Percentiles rank a stretch among this genome's conserved stretches.
phyloP scores from a whole-genome alignment of 176 grass and related monocot genomes.

The Oryza punctata region DNA sequence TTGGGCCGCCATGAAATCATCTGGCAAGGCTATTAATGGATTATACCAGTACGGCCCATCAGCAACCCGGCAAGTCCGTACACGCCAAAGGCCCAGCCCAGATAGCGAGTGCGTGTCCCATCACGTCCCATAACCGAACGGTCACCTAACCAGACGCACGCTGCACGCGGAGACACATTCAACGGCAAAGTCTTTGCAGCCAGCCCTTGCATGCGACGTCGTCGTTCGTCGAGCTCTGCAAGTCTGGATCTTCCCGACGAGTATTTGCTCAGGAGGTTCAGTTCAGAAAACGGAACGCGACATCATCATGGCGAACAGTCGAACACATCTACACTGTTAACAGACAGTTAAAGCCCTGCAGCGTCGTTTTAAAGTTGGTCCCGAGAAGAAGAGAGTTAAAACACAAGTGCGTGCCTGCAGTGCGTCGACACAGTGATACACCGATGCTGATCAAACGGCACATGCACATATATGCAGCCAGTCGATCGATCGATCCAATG shows the following conservation, averaged over 20 bases:
- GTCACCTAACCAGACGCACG: no score
- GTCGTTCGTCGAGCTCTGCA: background rate
- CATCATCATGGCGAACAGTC: background rate
- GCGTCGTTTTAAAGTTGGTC: background rate
- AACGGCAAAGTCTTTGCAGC: no score
- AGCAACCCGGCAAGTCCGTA: no score
- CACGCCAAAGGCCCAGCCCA: no score
- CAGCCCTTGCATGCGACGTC: background rate
- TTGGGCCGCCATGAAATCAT: background rate
- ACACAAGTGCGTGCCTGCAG: background rate
- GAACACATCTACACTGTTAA: background rate
- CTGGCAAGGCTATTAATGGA: no score
- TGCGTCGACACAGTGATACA: background rate
- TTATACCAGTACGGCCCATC: no score
- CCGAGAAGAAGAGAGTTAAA: background rate
- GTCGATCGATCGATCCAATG: background rate
- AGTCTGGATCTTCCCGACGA: background rate
- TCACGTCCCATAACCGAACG: no score
- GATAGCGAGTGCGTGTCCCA: no score
- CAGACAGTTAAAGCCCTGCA: background rate
- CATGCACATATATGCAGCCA: background rate
- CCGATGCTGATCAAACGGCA: background rate
- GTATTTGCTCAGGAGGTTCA: background rate
- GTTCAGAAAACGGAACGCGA: background rate
- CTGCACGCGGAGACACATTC: no score